Evolutionary conservation across 2,329 filamentous ascomycete genomes (phyloP), one percentile per base, ranked within the genome.

Genomic region (Paracoccidioides brasiliensis): DNA sequence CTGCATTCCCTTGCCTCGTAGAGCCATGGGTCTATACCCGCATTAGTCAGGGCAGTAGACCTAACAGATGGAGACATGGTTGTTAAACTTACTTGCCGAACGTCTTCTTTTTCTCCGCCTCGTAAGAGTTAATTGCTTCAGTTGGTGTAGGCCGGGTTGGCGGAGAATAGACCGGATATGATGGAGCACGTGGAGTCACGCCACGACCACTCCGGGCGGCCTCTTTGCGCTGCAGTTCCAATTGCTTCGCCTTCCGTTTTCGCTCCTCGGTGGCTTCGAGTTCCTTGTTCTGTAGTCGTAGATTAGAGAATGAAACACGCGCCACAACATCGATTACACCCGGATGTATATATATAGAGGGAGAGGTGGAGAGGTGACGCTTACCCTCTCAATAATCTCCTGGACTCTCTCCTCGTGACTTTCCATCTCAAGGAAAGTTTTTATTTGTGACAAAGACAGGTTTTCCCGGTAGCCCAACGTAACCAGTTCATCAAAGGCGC

Each of bases 381-480:
- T 60, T 82, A 91, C 87, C 70, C 89, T 80, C 59, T 90, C 89
- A 68, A 96, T 96, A 60, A 96, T 98, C 69, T 96, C 93, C 72
- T 98, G 93, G 64, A 98, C 97, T 69, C 93, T 84, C 79, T 98
- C 93, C 74, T 98, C 94, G 67, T 98, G 93, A 72, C 86, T 93
- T 73, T 98, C 93, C 93, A 98, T 98, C 69, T 97, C 94, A 63
- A 98, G 74, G 78, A 98, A 98, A 2, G 93, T 96, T 80, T 94
- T 96, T 78, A 98, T 98, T 75, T 98, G 94, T 73, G 84, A 88
- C 65, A 98, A 82, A 30, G 91, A 94, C 63, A 98, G 76, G 72
- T 98, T 98, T 76, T 98, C 93, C 67, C 93, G 77, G 75, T 98
- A 97, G 10, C 93, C 93, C 60, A 95, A 78, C 0, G 91, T 96